Conservation (phyloP, 83 land plant species). For the Picea engelmannii region DNA sequence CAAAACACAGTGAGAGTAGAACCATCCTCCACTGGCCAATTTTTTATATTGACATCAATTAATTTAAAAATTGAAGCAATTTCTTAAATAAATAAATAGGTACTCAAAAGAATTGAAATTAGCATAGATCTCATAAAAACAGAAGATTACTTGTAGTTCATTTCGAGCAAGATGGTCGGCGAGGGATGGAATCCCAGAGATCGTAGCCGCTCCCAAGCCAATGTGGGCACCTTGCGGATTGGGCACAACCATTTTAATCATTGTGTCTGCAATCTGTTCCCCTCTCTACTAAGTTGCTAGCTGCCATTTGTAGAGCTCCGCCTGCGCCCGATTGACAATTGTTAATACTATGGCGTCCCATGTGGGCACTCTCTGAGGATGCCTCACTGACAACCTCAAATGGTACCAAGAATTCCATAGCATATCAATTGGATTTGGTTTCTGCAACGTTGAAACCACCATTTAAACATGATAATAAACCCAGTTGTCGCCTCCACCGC, state of each 20-base stretch:
- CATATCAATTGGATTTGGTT: slow-evolving; percentile 22
- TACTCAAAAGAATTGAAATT: no score
- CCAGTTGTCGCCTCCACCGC: no score
- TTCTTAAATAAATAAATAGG: no score
- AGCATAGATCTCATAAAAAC: neutral
- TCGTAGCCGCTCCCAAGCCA: slow-evolving; percentile 98
- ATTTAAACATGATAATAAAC: neutral
- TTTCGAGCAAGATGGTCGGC: slow-evolving; percentile 22
- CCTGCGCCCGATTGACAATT: slow-evolving; percentile 95
- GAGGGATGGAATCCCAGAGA: slow-evolving; percentile 67
- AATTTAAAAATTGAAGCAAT: no score
- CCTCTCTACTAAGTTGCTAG: slow-evolving; percentile 36
- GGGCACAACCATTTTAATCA: slow-evolving; percentile 85
- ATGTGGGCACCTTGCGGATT: slow-evolving; percentile 89
- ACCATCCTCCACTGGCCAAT: no score
- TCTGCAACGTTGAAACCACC: neutral
- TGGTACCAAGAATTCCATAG: slow-evolving; percentile 81
- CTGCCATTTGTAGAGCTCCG: slow-evolving; percentile 86
- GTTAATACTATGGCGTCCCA: slow-evolving; percentile 43
- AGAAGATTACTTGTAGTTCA: neutral
- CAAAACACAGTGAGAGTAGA: no score
- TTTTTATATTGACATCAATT: no score
- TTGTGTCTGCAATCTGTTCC: slow-evolving; percentile 68
- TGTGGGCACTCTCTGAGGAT: neutral
- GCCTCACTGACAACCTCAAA: slow-evolving; percentile 75